phyloP scores from a whole-genome alignment of 768 basidiomycete species.

The Boletus sp. region DNA sequence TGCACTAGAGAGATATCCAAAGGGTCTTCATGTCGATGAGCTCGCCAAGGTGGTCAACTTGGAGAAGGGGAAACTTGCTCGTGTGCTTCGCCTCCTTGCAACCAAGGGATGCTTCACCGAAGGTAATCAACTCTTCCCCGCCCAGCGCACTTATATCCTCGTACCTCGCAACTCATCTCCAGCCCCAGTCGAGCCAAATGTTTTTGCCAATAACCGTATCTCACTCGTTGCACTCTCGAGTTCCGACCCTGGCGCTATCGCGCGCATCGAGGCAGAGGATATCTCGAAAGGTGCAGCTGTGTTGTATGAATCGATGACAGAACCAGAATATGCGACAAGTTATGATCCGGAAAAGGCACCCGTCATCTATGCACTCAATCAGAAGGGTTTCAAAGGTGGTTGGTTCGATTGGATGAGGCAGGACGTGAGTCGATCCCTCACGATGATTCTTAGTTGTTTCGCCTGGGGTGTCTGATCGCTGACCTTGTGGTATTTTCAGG shows the following conservation, averaged over 20 bases:
- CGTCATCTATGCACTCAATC: slow-evolving; percentile 17
- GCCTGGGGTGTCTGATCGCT: neutral
- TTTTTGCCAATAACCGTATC: slow-evolving; percentile 34
- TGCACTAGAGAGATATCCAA: slow-evolving; percentile 19
- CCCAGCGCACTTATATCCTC: neutral
- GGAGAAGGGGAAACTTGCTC: slow-evolving; percentile 28
- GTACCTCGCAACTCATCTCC: neutral
- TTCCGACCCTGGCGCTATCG: slow-evolving; percentile 8
- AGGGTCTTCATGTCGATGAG: slow-evolving; percentile 28
- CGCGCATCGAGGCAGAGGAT: slow-evolving; percentile 8
- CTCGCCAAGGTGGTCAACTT: slow-evolving; percentile 22
- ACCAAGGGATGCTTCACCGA: slow-evolving; percentile 31
- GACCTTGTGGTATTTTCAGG: slow-evolving; percentile 10
- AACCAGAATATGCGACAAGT: slow-evolving; percentile 24
- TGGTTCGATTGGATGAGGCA: slow-evolving; percentile 24
- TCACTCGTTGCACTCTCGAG: slow-evolving; percentile 25
- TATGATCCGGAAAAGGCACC: slow-evolving; percentile 21
- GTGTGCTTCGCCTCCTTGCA: slow-evolving; percentile 30
- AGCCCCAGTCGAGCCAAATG: slow-evolving; percentile 21
- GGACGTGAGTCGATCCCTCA: slow-evolving; percentile 15
- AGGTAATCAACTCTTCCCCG: slow-evolving; percentile 11
- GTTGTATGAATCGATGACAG: slow-evolving; percentile 25
- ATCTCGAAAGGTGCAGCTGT: slow-evolving; percentile 9
- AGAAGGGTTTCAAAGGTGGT: slow-evolving; percentile 12
- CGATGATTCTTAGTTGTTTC: neutral